phyloP scores from a whole-genome alignment of 495 filamentous ascomycete species.

The Aspergillus incahuasiensis region DNA sequence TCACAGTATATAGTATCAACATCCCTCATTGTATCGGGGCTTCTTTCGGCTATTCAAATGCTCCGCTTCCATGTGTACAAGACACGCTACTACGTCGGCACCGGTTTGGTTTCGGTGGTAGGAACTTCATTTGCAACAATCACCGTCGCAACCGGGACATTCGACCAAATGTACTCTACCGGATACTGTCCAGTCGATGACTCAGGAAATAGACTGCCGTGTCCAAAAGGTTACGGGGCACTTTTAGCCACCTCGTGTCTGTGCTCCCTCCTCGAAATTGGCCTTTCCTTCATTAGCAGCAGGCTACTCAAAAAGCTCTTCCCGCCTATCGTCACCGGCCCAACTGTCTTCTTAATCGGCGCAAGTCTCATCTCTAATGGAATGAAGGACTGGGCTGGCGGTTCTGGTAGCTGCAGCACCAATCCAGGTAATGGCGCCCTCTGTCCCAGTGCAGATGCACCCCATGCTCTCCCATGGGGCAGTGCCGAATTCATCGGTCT shows the following conservation, averaged over 20 bases:
- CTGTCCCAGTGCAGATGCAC: constrained; percentile 69
- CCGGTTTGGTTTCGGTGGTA: constrained; percentile 86
- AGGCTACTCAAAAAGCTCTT: constrained; percentile 69
- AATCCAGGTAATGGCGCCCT: constrained; percentile 51
- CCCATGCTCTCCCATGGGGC: constrained; percentile 84
- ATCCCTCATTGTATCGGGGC: constrained; percentile 78
- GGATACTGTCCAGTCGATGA: constrained; percentile 65
- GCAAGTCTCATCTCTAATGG: constrained; percentile 69
- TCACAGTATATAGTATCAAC: constrained; percentile 86
- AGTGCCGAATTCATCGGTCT: constrained; percentile 83
- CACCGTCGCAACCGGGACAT: constrained; percentile 72
- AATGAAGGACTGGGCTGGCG: constrained; percentile 83
- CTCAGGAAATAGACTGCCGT: constrained; percentile 66
- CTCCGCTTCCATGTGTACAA: constrained; percentile 74
- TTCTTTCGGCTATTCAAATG: constrained; percentile 78
- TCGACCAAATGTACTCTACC: constrained; percentile 80
- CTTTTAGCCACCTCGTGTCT: constrained; percentile 67
- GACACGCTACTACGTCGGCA: constrained; percentile 83
- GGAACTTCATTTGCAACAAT: constrained; percentile 78
- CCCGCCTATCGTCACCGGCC: constrained; percentile 85
- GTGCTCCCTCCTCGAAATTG: constrained; percentile 44
- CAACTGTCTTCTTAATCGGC: constrained; percentile 74
- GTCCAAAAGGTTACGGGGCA: constrained; percentile 81
- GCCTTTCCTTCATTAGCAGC: constrained; percentile 55
- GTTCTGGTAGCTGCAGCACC: constrained; percentile 57